Conservation (phyloP, 2,329 filamentous ascomycete genomes). For the Orbilia quercus region DNA sequence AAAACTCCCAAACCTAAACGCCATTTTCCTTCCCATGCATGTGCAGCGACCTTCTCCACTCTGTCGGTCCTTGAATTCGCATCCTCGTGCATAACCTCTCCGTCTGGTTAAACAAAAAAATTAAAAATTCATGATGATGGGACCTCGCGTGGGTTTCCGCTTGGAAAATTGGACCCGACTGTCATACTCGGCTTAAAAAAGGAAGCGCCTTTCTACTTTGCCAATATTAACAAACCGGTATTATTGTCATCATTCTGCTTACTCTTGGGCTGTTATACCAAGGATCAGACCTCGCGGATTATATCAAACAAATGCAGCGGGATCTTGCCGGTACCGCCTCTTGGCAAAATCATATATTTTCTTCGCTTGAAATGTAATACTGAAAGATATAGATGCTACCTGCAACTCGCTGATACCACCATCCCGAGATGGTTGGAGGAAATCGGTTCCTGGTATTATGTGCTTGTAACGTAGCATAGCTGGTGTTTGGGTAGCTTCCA, state of each 20-base stretch:
- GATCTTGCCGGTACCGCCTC: conserved; percentile 26
- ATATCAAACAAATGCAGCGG: conserved; percentile 41
- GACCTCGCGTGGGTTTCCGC: conserved; percentile 34
- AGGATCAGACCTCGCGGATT: conserved; percentile 45
- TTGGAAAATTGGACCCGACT: conserved; percentile 20
- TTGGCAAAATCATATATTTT: no score
- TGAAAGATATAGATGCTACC: no score
- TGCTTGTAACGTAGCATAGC: background rate
- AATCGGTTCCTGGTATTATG: background rate
- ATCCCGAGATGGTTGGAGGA: conserved; percentile 1
- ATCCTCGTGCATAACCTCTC: conserved; percentile 37
- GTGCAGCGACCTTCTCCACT: conserved; percentile 35
- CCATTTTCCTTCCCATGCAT: conserved; percentile 28
- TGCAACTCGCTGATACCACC: conserved; percentile 6
- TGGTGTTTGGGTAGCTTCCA: background rate
- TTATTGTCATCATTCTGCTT: conserved; percentile 12
- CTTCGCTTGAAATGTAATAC: no score
- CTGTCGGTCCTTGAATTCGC: conserved; percentile 34
- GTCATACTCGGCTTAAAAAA: conserved; percentile 19
- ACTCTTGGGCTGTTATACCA: conserved; percentile 26
- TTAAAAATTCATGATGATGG: conserved; percentile 19
- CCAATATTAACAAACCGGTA: conserved; percentile 23
- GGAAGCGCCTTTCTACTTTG: conserved; percentile 15
- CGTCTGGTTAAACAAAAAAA: conserved; percentile 6
- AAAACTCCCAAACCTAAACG: conserved; percentile 41